Base-by-base conservation (phyloP, 1,284 basidiomycete species). In the Hypsizygus ulmarius region DNA sequence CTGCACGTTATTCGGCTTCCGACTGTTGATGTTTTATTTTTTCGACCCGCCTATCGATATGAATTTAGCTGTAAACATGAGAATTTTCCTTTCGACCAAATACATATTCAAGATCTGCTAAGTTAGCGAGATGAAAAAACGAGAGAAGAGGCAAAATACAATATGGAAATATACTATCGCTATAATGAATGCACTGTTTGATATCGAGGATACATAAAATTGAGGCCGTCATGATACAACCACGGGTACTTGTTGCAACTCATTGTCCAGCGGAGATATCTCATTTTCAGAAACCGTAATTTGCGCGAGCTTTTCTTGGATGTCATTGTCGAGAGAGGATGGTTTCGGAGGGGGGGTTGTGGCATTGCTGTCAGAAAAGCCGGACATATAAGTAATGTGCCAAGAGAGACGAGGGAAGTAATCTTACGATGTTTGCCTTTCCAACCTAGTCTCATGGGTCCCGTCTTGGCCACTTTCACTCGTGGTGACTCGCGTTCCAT, bases 401-500 rank as follows among this genome's bases (percentile, higher is more conserved):
- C 21, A 25, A 7, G 21, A 25, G 21, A 25, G 7, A 25, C 3
- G 7, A 25, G 21, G 21, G 21, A 25, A 4, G 3, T 4, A 25
- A 25, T 25, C 43, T 18, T 32, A 44, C 43, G 43, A 44, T 29
- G 32, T 28, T 10, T 39, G 35, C 21, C 35, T 28, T 27, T 44
- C 43, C 14, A 16, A 4, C 5, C 34, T 36, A 3, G 15, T 15
- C 7, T 15, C 10, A 42, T 36, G 19, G n/a, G 19, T 33, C 11
- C 39, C 34, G 16, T 39, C 21, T 16, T 36, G 1, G 14, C 14
- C 39, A 10, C 37, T 44, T 10, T 33, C 51, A 5, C 19, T 39
- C 30, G 54, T 54, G 29, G 59, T 46, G 34, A 73, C 50, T 15
- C 82, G 71, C 0, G 81, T 80, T 5, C 84, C 84, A 39, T 86